Base-by-base conservation (phyloP, 2,329 filamentous ascomycete species). In the Arachnomyces sp. region DNA sequence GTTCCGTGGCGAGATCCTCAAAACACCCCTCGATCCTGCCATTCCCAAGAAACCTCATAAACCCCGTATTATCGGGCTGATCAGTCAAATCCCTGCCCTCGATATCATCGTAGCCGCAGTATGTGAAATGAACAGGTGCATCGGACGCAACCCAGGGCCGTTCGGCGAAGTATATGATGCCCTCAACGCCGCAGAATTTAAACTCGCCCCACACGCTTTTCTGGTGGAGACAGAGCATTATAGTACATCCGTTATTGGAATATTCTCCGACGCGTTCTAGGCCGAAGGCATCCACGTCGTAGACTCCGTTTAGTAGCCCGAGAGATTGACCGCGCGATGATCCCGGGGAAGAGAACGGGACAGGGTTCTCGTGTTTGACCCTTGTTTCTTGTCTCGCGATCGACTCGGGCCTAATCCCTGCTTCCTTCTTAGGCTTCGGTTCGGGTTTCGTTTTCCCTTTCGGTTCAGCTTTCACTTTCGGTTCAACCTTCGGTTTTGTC, bases 401-500 rank as follows among this genome's bases (percentile, higher is more conserved):
- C 20, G 20, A 9, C 20, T 25, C 20, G 5, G 20, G 20, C 20
- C 9, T 25, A 5, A 25, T 9, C 20, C 9, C 5, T 25, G 20
- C 20, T 25, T 42, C 13, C 28, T 38, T 38, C 20, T 31, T 36
- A 8, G 7, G 14, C n/a, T 12, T 4, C 20, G 17, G 3, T 17
- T 41, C 17, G 13, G 17, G 3, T 17, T 41, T 11, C 8, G 36
- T 15, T 4, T 28, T 37, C n/a, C 5, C 20, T 9, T 28, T 31
- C 12, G 32, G 13, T 15, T 20, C 13, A 9, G 16, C 32, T 15
- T 39, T 36, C 12, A 17, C 28, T 16, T 28, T 34, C n/a, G 36
- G 18, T 17, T 20, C 31, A 25, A 35, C 20, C 36, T 38, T 40
- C 13, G 35, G 16, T 8, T 38, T 45, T 13, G 42, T 45, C 14